Conservation (phyloP, 106 monocot species). For the Allium fistulosum region DNA sequence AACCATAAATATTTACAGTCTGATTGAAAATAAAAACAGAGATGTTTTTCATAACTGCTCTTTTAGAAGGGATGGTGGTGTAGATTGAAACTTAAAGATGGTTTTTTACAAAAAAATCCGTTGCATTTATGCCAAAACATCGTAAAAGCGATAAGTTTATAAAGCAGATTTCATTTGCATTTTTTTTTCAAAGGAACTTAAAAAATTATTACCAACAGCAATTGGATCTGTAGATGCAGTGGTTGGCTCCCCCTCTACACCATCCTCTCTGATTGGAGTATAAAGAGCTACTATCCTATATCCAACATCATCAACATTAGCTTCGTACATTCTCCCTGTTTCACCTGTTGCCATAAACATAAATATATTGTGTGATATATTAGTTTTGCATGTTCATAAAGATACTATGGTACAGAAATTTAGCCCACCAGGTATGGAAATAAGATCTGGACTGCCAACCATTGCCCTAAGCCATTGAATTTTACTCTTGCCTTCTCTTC, state of each 20-base stretch:
- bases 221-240: constrained; percentile 93
- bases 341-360: constrained; percentile 49
- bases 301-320: constrained; percentile 97
- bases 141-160: no score
- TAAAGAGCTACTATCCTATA: constrained; percentile 85
- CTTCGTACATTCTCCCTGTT: constrained; percentile 86
- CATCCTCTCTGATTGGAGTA: constrained; percentile 93
- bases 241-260: constrained; percentile 71
- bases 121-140: no score
- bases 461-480: constrained; percentile 96
- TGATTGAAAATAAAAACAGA: no score
- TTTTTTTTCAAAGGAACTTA: no score
- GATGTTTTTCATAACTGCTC: no score
- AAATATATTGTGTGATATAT: no score
- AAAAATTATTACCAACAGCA: constrained; percentile 53
- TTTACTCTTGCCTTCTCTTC: constrained; percentile 97
- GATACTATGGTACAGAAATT: not conserved
- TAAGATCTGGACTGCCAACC: constrained; percentile 98
- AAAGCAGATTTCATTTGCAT: no score
- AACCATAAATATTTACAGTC: no score
- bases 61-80: no score
- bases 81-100: no score
- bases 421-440: constrained; percentile 81
- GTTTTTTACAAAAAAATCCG: no score
- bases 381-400: not conserved